phyloP scores from a whole-genome alignment of 306 rosid genomes.

The Acacia confusa region DNA sequence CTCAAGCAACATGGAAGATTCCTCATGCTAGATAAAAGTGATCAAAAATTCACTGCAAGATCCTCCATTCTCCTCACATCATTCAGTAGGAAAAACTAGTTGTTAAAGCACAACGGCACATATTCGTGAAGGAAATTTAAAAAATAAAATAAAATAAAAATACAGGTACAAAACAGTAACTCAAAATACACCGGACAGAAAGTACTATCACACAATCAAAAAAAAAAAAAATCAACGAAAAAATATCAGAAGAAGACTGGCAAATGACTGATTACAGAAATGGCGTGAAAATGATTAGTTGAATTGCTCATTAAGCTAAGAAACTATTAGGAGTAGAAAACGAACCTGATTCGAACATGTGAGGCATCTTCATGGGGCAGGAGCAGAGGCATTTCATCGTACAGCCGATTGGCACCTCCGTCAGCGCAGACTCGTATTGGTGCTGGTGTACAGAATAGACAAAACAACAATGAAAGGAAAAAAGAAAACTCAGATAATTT shows the following conservation, averaged over 20 bases:
- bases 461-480: background rate
- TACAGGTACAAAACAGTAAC: background rate
- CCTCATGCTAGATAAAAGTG: background rate
- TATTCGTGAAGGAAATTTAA: background rate
- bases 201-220: background rate
- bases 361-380: constrained; percentile 57
- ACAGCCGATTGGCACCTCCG: constrained; percentile 92
- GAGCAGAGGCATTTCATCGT: constrained; percentile 78
- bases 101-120: background rate
- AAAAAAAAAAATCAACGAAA: no score
- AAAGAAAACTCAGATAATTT: background rate
- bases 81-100: background rate
- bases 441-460: constrained; percentile 51
- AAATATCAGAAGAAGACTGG: background rate
- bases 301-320: background rate
- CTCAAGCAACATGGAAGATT: background rate
- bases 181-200: background rate
- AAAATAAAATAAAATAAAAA: no score
- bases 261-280: background rate
- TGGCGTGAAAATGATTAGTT: no score
- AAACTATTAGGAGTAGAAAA: background rate
- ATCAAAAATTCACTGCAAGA: background rate
- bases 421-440: constrained; percentile 78
- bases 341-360: constrained; percentile 68
- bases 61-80: background rate